These are phyloP conservation scores for Ustilago trichophora DNA, from an alignment of 1,284 basidiomycete species.

Conservation along the genomic window DNA sequence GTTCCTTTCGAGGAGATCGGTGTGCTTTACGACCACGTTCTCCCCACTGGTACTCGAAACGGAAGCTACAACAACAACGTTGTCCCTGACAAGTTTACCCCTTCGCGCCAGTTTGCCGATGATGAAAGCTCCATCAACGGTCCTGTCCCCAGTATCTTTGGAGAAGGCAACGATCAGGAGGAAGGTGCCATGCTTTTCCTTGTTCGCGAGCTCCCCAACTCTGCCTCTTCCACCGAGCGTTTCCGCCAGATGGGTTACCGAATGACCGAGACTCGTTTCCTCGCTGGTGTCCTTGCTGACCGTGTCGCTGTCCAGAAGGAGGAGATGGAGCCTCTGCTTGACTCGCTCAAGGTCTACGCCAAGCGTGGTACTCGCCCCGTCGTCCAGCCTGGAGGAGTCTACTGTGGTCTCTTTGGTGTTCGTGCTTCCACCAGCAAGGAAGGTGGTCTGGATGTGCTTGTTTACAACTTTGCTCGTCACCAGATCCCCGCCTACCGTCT, in stretches of 20 bases:
- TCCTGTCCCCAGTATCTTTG: conserved; percentile 54
- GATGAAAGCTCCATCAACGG: conserved; percentile 58
- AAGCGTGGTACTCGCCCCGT: conserved; percentile 70
- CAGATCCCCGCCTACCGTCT: conserved; percentile 71
- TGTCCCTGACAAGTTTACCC: conserved; percentile 35
- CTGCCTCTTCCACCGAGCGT: conserved; percentile 67
- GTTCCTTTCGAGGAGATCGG: conserved; percentile 72
- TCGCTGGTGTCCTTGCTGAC: conserved; percentile 69
- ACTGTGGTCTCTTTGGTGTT: conserved; percentile 70
- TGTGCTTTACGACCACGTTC: conserved; percentile 71
- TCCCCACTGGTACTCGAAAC: conserved; percentile 68
- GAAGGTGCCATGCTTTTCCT: conserved; percentile 70
- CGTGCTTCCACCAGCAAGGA: conserved; percentile 66
- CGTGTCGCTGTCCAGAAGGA: conserved; percentile 68
- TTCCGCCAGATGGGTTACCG: conserved; percentile 70
- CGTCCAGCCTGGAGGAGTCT: conserved; percentile 70
- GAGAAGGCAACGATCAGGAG: conserved; percentile 61
- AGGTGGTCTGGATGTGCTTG: conserved; percentile 68
- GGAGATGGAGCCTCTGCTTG: conserved; percentile 70
- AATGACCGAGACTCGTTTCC: conserved; percentile 70
- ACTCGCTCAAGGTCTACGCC: conserved; percentile 70
- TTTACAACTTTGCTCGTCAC: conserved; percentile 71
- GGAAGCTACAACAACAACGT: conserved; percentile 5
- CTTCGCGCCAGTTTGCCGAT: conserved; percentile 46
- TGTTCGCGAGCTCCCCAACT: conserved; percentile 68